Evolutionary conservation across 2,329 filamentous ascomycete genomes (phyloP).

Genomic region (Cryphonectria carpinicola): DNA sequence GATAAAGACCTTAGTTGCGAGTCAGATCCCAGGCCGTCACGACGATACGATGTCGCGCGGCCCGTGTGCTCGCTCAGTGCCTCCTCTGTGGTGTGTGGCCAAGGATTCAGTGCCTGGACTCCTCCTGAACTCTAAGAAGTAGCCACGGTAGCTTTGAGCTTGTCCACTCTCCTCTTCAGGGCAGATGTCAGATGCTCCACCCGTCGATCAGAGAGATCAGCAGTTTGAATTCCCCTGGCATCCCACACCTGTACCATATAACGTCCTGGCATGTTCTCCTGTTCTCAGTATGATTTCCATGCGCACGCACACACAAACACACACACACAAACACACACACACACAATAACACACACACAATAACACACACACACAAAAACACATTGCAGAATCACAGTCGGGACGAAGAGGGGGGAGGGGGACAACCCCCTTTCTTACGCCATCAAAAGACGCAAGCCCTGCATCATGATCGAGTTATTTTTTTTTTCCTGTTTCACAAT

Average conservation of each 20-base stretch:
- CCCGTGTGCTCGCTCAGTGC: not conserved
- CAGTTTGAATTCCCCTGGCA: constrained; percentile 2
- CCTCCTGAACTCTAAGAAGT: not conserved
- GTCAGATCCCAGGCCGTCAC: not conserved
- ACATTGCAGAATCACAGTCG: not conserved
- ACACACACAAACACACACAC: not conserved
- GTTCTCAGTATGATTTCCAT: not conserved
- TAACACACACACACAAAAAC: not conserved
- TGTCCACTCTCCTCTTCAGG: not conserved
- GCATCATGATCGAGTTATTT: not conserved
- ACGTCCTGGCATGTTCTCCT: not conserved
- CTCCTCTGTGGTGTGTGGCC: not conserved
- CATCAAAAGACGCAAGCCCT: not conserved
- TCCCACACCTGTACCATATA: constrained; percentile 3
- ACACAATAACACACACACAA: not conserved
- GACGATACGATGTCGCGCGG: not conserved
- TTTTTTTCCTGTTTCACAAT: not conserved
- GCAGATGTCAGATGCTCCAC: not conserved
- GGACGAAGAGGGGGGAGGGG: not conserved
- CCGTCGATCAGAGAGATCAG: constrained; percentile 3
- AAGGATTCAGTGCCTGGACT: not conserved
- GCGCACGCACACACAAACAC: not conserved
- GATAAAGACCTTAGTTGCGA: not conserved
- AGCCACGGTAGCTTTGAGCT: not conserved
- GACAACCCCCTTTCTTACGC: not conserved